phyloP scores from a whole-genome alignment of 352 stramenopile species.

The Pythium myriotylum region DNA sequence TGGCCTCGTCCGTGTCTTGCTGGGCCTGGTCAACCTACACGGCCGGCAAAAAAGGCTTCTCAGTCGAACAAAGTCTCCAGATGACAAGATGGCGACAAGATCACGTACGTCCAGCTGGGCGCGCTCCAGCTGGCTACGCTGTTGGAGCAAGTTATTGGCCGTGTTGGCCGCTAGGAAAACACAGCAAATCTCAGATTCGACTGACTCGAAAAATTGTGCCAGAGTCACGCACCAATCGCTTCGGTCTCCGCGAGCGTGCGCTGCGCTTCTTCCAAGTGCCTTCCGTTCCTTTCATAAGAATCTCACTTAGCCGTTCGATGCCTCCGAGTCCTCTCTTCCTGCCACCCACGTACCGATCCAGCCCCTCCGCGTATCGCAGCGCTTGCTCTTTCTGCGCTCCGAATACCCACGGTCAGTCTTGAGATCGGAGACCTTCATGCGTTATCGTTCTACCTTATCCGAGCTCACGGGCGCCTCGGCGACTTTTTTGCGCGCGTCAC shows the following conservation, averaged over 20 bases:
- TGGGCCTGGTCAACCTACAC: slow-evolving; percentile 61
- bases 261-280: slow-evolving; percentile 73
- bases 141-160: slow-evolving; percentile 65
- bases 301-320: slow-evolving; percentile 9
- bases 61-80: not conserved
- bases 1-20: slow-evolving; percentile 65
- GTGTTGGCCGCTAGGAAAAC: slow-evolving; percentile 78
- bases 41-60: not conserved
- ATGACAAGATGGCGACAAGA: not conserved
- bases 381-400: slow-evolving; percentile 22
- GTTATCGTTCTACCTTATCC: slow-evolving; percentile 1
- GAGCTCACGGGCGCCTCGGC: not conserved
- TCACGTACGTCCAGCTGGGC: slow-evolving; percentile 55
- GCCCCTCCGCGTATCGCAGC: slow-evolving; percentile 17
- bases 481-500: slow-evolving; percentile 32
- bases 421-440: not conserved
- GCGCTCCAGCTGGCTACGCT: slow-evolving; percentile 72
- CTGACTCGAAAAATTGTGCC: too few species aligned
- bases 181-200: too few species aligned
- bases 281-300: slow-evolving; percentile 61
- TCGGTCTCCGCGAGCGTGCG: slow-evolving; percentile 75
- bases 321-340: not conserved
- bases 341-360: slow-evolving; percentile 16
- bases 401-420: not conserved
- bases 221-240: slow-evolving; percentile 56